Evolutionary conservation across 2,329 filamentous ascomycete genomes (phyloP).

Genomic region (Diaporthe sp.): DNA sequence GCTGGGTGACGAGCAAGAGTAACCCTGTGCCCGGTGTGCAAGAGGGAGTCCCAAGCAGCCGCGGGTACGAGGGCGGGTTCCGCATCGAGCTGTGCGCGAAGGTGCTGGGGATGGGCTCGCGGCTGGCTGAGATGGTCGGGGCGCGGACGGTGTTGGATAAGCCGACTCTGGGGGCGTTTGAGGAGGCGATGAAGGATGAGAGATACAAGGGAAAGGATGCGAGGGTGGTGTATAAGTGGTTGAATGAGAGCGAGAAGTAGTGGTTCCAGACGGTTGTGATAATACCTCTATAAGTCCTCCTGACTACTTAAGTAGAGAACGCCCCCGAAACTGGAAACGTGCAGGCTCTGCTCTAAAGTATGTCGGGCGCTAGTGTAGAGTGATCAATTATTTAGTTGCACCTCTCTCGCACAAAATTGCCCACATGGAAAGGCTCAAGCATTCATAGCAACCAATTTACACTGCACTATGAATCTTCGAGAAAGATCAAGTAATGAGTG

Average conservation of each 20-base stretch:
- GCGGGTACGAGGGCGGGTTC: constrained; percentile 49
- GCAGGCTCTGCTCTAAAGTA: no score
- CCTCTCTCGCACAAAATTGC: no score
- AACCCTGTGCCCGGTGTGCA: constrained; percentile 50
- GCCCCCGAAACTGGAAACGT: no score
- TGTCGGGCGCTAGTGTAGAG: no score
- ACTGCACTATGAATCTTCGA: no score
- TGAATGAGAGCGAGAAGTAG: constrained; percentile 44
- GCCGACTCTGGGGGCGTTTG: constrained; percentile 46
- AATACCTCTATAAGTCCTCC: not conserved
- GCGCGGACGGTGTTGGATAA: constrained; percentile 46
- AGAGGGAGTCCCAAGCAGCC: constrained; percentile 46
- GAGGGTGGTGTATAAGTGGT: constrained; percentile 49
- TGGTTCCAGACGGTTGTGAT: not conserved
- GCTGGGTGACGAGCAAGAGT: constrained; percentile 49
- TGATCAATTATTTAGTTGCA: no score
- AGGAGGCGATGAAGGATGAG: constrained; percentile 46
- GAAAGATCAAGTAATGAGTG: no score
- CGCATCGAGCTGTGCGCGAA: constrained; percentile 49
- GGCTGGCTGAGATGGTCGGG: constrained; percentile 45
- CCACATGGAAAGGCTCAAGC: no score
- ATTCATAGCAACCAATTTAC: no score
- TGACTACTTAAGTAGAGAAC: no score
- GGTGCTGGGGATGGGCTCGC: constrained; percentile 47
- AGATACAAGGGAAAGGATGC: constrained; percentile 49